Conservation (phyloP, 176 grass and related monocot species). For the Pharus latifolius region DNA sequence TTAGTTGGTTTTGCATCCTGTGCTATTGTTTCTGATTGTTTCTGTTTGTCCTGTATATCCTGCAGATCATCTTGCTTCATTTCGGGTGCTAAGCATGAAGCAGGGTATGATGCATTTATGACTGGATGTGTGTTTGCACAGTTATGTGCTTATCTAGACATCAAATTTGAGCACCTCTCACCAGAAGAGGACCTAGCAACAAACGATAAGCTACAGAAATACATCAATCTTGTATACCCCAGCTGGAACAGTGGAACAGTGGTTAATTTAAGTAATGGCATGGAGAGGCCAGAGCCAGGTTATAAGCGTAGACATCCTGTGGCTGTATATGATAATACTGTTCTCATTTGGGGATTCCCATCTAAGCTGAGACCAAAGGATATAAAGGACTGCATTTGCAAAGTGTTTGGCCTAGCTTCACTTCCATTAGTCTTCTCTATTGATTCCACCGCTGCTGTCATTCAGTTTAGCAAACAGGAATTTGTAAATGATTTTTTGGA, state of each 20-base stretch:
- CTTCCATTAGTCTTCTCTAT: constrained; percentile 55
- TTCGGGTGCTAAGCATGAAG: constrained; percentile 88
- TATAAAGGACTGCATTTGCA: constrained; percentile 62
- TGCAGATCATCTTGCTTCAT: constrained; percentile 79
- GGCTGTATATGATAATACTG: constrained; percentile 43
- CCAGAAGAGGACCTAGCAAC: constrained; percentile 36
- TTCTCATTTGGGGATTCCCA: constrained; percentile 80
- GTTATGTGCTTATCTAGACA: constrained; percentile 46
- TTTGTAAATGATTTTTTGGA: constrained; percentile 58
- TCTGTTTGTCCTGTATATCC: constrained; percentile 12
- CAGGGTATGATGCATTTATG: constrained; percentile 97
- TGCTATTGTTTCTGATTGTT: constrained; percentile 8
- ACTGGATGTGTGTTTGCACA: constrained; percentile 86
- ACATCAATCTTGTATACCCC: constrained; percentile 58
- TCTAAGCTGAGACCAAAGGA: constrained; percentile 49
- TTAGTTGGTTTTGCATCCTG: background rate
- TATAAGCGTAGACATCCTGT: constrained; percentile 42
- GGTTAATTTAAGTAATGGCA: constrained; percentile 65
- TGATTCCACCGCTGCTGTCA: constrained; percentile 59
- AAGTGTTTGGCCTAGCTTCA: constrained; percentile 64
- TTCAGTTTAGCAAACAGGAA: constrained; percentile 73
- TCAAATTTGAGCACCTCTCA: constrained; percentile 58
- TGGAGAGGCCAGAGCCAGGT: constrained; percentile 53
- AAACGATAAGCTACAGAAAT: constrained; percentile 44
- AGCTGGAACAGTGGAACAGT: constrained; percentile 80